Base-by-base conservation (phyloP, 768 basidiomycete genomes). In the Naganishia antarctica region DNA sequence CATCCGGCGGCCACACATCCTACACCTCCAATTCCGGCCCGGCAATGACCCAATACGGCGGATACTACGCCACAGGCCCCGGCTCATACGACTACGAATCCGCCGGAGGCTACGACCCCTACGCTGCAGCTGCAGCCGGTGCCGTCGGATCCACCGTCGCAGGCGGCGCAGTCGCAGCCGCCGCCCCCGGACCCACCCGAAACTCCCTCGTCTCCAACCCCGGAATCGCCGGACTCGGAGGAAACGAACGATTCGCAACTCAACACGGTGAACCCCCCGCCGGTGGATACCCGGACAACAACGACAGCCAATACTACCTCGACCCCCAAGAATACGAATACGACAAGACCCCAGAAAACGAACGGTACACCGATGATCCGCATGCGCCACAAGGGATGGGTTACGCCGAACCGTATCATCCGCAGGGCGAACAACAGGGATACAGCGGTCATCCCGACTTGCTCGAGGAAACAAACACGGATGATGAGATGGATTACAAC, bases 81-180 rank as follows among this genome's bases (percentile, higher is more conserved):
- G 72, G 70, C 6, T 65, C 67, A 28, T 76, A 76, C 64, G 75
- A 74, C 59, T 74, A 75, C 49, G 74, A 74, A 40, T 70, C 71
- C 8, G 60, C 73, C 0, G 75, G 75, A 37, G 75, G 75, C 4
- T 76, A 75, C 62, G 75, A 76, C 48, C 70, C 69, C 11, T 76
- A 74, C 43, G 65, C 65, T 58, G 74, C 73, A n/a, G 49, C 71
- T 12, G 66, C 71, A 31, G 64, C 71, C 25, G 50, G 64, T 2
- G 58, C 50, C 21, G 43, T 48, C 1, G 64, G 46, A 15, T 48
- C 65, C n/a, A 60, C 48, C 28, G 53, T 49, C 2, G 66, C 48
- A 28, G 72, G 70, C 4, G 47, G 21, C 8, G 41, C 58, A 26
- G 70, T 41, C 40, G 63, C n/a, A 8, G 72, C 44, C 65, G 74